phyloP scores from a whole-genome alignment of 2,329 filamentous ascomycete genomes.

The Pseudocercospora vitis region DNA sequence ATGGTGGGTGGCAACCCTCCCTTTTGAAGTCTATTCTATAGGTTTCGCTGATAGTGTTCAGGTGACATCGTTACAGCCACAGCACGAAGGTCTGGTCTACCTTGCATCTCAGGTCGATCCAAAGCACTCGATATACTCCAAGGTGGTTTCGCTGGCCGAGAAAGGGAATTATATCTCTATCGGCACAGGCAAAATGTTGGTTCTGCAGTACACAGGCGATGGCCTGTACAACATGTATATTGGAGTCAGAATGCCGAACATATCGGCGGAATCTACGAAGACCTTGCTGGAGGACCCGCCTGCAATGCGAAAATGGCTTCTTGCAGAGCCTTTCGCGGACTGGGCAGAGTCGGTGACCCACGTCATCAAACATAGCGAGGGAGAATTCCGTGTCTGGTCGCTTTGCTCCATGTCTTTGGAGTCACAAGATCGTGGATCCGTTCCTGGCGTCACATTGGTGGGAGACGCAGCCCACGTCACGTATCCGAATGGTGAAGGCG shows the following conservation, averaged over 20 bases:
- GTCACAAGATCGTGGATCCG: slow-evolving; percentile 48
- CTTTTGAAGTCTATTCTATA: background rate
- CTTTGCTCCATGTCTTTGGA: slow-evolving; percentile 58
- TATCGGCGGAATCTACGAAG: slow-evolving; percentile 19
- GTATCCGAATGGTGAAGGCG: slow-evolving; percentile 57
- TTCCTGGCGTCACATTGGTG: slow-evolving; percentile 54
- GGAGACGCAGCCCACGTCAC: slow-evolving; percentile 63
- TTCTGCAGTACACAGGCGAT: slow-evolving; percentile 26
- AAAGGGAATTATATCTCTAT: slow-evolving; percentile 34
- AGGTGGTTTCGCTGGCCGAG: slow-evolving; percentile 30
- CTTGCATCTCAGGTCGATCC: slow-evolving; percentile 33
- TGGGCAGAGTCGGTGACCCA: slow-evolving; percentile 49
- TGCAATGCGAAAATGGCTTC: slow-evolving; percentile 40
- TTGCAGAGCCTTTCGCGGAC: slow-evolving; percentile 44
- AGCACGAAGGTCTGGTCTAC: slow-evolving; percentile 40
- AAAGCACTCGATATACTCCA: slow-evolving; percentile 33
- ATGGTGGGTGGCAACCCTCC: slow-evolving; percentile 35
- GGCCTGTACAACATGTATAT: slow-evolving; percentile 26
- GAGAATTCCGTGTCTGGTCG: slow-evolving; percentile 42
- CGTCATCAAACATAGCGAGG: slow-evolving; percentile 45
- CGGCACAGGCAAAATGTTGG: slow-evolving; percentile 24
- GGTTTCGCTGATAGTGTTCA: slow-evolving; percentile 14
- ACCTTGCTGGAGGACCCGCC: slow-evolving; percentile 35
- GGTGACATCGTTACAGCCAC: slow-evolving; percentile 39
- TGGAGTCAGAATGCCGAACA: slow-evolving; percentile 25